Evolutionary conservation across 1,284 basidiomycete genomes (phyloP).

Genomic region (Tylopilus orsonianus): DNA sequence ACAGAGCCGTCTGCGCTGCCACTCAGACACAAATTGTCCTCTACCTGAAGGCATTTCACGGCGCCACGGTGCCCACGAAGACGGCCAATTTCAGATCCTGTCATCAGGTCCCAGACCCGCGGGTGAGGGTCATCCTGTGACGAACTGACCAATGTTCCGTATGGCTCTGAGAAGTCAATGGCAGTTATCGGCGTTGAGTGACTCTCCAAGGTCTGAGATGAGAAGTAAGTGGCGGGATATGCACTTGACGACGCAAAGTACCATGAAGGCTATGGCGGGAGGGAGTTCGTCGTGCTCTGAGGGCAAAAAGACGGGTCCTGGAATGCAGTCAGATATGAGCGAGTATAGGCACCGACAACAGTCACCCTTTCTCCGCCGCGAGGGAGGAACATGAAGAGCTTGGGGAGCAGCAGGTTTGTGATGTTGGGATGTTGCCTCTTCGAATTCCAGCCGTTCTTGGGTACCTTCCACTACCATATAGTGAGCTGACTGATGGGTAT

Average conservation of each 20-base stretch:
- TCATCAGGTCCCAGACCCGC: slow-evolving; percentile 86
- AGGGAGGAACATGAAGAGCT: slow-evolving; percentile 54
- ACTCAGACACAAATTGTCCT: slow-evolving; percentile 88
- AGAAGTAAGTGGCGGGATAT: slow-evolving; percentile 5
- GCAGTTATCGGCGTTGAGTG: slow-evolving; percentile 84
- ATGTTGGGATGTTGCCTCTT: slow-evolving; percentile 46
- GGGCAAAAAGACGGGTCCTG: slow-evolving; percentile 92
- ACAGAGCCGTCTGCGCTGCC: slow-evolving; percentile 87
- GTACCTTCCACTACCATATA: slow-evolving; percentile 74
- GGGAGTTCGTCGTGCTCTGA: slow-evolving; percentile 98
- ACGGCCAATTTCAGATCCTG: slow-evolving; percentile 79
- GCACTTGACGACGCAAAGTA: slow-evolving; percentile 32
- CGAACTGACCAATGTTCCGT: slow-evolving; percentile 89
- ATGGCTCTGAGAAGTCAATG: slow-evolving; percentile 95
- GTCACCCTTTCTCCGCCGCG: slow-evolving; percentile 74
- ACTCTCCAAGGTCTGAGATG: slow-evolving; percentile 69
- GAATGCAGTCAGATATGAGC: slow-evolving; percentile 15
- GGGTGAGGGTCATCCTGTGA: slow-evolving; percentile 78
- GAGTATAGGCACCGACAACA: slow-evolving; percentile 13
- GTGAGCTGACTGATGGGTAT: slow-evolving; percentile 7
- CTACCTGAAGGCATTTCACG: slow-evolving; percentile 92
- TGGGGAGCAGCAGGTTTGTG: slow-evolving; percentile 35
- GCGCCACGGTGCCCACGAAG: slow-evolving; percentile 76
- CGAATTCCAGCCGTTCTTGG: slow-evolving; percentile 76
- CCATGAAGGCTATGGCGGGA: slow-evolving; percentile 95